phyloP scores from a whole-genome alignment of 73 alveolate species.

The Paramecium caudatum region DNA sequence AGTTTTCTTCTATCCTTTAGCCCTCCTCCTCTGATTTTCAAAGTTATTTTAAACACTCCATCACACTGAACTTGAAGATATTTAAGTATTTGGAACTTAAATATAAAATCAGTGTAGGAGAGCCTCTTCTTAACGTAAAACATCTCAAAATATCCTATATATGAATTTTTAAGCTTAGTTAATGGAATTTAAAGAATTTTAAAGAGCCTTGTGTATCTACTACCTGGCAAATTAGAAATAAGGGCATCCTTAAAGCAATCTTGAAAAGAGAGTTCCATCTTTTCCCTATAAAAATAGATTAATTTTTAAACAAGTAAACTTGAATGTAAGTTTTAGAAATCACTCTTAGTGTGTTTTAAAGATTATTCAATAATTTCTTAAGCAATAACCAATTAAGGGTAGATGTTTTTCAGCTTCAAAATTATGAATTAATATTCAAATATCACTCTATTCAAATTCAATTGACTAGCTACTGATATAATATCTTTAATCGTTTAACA shows the following conservation, averaged over 20 bases:
- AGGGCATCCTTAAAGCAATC: conserved; percentile 2
- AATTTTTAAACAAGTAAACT: conserved; percentile 31
- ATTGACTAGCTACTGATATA: neutral
- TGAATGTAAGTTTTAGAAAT: neutral
- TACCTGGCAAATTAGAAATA: neutral
- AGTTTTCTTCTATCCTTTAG: conserved; percentile 7
- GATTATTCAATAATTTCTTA: neutral
- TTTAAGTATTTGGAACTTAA: conserved; percentile 16
- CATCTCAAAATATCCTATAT: conserved; percentile 22
- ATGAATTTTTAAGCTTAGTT: conserved; percentile 9
- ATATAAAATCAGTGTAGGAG: neutral
- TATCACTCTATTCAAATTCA: conserved; percentile 3
- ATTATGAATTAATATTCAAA: conserved; percentile 51
- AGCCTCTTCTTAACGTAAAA: neutral
- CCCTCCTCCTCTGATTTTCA: neutral
- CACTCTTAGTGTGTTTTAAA: conserved; percentile 1
- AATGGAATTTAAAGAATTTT: neutral
- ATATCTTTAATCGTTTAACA: neutral
- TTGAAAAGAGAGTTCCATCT: conserved; percentile 45
- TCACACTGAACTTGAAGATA: conserved; percentile 20
- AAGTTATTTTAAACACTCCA: conserved; percentile 18
- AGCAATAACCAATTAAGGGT: neutral
- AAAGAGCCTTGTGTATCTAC: conserved; percentile 23
- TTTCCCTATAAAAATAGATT: neutral
- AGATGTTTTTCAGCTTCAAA: neutral